Percentiles rank a stretch among this genome's conserved stretches.
Evolutionary conservation across 768 basidiomycete genomes (phyloP).

Genomic region (Calvatia gigantea): DNA sequence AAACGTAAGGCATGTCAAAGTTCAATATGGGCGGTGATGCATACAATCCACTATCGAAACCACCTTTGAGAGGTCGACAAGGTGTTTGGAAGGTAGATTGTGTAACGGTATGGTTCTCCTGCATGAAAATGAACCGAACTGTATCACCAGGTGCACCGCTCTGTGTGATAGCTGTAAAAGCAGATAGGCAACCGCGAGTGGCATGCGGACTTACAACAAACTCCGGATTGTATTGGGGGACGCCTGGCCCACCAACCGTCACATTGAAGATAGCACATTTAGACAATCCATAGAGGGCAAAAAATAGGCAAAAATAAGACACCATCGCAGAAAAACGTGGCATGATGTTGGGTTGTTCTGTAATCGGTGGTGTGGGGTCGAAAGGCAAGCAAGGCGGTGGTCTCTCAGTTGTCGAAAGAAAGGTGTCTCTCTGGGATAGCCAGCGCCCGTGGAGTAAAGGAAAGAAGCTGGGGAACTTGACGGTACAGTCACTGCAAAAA

Average conservation of each 20-base stretch:
- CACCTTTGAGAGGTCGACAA: slow-evolving; percentile 35
- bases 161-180: slow-evolving; percentile 22
- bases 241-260: slow-evolving; percentile 43
- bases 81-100: slow-evolving; percentile 52
- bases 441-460: slow-evolving; percentile 11
- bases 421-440: not conserved
- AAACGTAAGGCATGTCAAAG: not conserved
- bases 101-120: slow-evolving; percentile 58
- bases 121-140: slow-evolving; percentile 47
- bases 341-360: not conserved
- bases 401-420: slow-evolving; percentile 9
- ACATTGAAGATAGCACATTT: slow-evolving; percentile 38
- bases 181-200: not conserved
- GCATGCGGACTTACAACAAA: slow-evolving; percentile 32
- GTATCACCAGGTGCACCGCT: slow-evolving; percentile 43
- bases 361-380: not conserved
- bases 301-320: slow-evolving; percentile 14
- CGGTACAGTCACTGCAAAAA: not conserved
- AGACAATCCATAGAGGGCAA: slow-evolving; percentile 25
- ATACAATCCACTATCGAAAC: slow-evolving; percentile 62
- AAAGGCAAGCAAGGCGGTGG: slow-evolving; percentile 9
- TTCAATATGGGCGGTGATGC: slow-evolving; percentile 14
- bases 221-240: slow-evolving; percentile 37
- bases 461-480: not conserved
- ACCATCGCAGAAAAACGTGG: slow-evolving; percentile 10